Percentiles rank a stretch among this genome's conserved stretches.
These are phyloP conservation scores for Bacterosira constricta DNA, from an alignment of 108 stramenopile genomes.

Conservation along the genomic window DNA sequence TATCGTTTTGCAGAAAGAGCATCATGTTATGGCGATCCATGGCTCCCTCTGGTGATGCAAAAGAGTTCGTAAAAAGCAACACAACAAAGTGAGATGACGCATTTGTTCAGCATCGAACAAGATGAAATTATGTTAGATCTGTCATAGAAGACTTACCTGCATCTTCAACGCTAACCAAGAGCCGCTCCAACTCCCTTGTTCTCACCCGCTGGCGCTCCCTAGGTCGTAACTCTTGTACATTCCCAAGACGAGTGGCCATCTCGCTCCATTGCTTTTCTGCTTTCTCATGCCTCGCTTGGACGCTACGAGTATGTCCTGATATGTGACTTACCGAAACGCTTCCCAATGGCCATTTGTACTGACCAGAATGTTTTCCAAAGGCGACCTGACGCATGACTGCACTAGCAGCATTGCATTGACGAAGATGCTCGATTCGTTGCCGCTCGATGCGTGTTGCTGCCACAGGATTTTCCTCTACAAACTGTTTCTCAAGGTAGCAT, in stretches of 20 bases:
- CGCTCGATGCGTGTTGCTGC: slow-evolving; percentile 59
- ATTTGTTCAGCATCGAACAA: background rate
- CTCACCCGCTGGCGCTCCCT: slow-evolving; percentile 69
- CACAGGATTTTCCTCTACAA: slow-evolving; percentile 47
- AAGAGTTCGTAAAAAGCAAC: background rate
- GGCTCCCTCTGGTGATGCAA: slow-evolving; percentile 51
- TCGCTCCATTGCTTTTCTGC: slow-evolving; percentile 88
- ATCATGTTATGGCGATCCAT: slow-evolving; percentile 90
- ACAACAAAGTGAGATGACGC: background rate
- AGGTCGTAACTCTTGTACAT: slow-evolving; percentile 38
- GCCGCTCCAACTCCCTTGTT: slow-evolving; percentile 76
- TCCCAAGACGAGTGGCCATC: slow-evolving; percentile 53
- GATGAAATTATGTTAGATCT: background rate
- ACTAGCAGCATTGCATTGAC: slow-evolving; percentile 69
- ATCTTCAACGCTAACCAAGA: slow-evolving; percentile 75
- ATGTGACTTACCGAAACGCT: slow-evolving; percentile 73
- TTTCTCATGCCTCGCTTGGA: slow-evolving; percentile 79
- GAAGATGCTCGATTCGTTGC: slow-evolving; percentile 77
- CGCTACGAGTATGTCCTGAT: slow-evolving; percentile 75
- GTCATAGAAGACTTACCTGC: slow-evolving; percentile 60
- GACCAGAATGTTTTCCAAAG: slow-evolving; percentile 79
- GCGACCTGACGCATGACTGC: slow-evolving; percentile 78
- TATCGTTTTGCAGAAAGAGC: slow-evolving; percentile 79
- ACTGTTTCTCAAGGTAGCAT: slow-evolving; percentile 64
- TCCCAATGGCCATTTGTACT: slow-evolving; percentile 85